phyloP scores from a whole-genome alignment of 2,329 filamentous ascomycete genomes.

The Colletotrichum somersetense region DNA sequence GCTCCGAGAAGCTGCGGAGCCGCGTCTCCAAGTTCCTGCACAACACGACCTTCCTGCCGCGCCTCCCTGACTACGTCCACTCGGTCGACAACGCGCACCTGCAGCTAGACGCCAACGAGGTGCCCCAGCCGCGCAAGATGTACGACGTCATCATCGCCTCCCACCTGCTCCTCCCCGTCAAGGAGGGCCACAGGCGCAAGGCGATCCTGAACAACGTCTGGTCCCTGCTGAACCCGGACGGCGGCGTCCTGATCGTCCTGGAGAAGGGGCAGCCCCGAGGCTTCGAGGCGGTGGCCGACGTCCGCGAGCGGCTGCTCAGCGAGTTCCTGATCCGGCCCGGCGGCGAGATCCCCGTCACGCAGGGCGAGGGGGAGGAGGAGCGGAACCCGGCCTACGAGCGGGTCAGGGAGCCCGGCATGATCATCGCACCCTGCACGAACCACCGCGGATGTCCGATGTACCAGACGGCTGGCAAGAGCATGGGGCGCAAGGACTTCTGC shows the following conservation, averaged over 20 bases:
- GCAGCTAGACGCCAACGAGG: constrained; percentile 69
- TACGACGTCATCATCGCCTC: constrained; percentile 93
- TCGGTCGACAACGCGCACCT: constrained; percentile 69
- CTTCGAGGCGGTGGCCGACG: constrained; percentile 91
- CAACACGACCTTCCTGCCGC: constrained; percentile 91
- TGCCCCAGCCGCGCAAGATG: constrained; percentile 75
- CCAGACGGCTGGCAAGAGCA: constrained; percentile 73
- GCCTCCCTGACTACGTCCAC: constrained; percentile 88
- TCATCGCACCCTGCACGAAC: constrained; percentile 86
- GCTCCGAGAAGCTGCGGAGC: constrained; percentile 79
- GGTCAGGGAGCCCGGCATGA: constrained; percentile 71
- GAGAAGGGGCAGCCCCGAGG: constrained; percentile 94
- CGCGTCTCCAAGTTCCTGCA: constrained; percentile 83
- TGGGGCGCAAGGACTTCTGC: constrained; percentile 89
- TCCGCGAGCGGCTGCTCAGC: constrained; percentile 82
- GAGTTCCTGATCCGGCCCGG: constrained; percentile 76
- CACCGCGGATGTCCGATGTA: constrained; percentile 94
- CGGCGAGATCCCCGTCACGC: constrained; percentile 53
- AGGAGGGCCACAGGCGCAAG: constrained; percentile 82
- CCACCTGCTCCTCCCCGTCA: constrained; percentile 81
- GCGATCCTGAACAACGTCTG: constrained; percentile 89
- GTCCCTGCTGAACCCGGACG: constrained; percentile 84
- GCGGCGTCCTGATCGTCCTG: constrained; percentile 86
- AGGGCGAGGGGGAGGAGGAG: constrained; percentile 44
- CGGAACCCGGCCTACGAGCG: constrained; percentile 56